A percentile compares a stretch with the other conserved stretches of the same genome.
phyloP scores from a whole-genome alignment of 2,329 filamentous ascomycete species.

The Incumbomyces lentus region DNA sequence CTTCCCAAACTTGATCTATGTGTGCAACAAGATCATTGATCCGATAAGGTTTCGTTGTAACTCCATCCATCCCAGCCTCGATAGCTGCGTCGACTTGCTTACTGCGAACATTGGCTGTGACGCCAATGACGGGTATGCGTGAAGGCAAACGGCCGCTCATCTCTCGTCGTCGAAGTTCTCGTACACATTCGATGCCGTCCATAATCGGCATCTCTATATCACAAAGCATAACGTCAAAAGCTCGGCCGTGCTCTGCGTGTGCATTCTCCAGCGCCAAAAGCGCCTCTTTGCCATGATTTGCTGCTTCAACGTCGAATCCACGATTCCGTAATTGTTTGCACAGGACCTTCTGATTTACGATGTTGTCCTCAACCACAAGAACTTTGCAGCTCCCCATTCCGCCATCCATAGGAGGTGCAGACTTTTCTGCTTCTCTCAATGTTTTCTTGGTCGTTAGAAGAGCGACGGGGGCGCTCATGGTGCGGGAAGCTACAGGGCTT shows the following conservation, averaged over 20 bases:
- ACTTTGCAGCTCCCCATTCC: conserved; percentile 13
- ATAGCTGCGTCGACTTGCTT: conserved; percentile 42
- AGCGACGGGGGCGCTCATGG: background rate
- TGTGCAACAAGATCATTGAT: conserved; percentile 4
- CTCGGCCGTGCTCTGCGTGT: background rate
- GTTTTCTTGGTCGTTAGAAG: background rate
- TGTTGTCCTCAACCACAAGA: conserved; percentile 34
- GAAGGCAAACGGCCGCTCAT: conserved; percentile 44
- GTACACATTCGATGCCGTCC: conserved; percentile 65
- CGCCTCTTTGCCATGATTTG: conserved; percentile 3
- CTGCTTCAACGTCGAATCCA: conserved; percentile 2
- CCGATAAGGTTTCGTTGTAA: conserved; percentile 5
- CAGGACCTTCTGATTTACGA: conserved; percentile 31
- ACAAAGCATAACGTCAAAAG: conserved; percentile 50
- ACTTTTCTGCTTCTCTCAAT: background rate
- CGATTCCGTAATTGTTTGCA: conserved; percentile 5
- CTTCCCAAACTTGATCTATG: conserved; percentile 1
- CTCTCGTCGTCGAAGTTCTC: conserved; percentile 58
- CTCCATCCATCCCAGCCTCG: conserved; percentile 7
- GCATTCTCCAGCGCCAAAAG: background rate
- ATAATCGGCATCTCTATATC: conserved; percentile 74
- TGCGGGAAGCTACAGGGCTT: background rate
- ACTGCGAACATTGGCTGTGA: conserved; percentile 61
- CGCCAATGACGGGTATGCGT: conserved; percentile 23
- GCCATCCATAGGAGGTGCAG: background rate